Evolutionary conservation across 2,329 filamentous ascomycete species (phyloP), one percentile per base, ranked within the genome.

Genomic region (Alternaria infectoria): DNA sequence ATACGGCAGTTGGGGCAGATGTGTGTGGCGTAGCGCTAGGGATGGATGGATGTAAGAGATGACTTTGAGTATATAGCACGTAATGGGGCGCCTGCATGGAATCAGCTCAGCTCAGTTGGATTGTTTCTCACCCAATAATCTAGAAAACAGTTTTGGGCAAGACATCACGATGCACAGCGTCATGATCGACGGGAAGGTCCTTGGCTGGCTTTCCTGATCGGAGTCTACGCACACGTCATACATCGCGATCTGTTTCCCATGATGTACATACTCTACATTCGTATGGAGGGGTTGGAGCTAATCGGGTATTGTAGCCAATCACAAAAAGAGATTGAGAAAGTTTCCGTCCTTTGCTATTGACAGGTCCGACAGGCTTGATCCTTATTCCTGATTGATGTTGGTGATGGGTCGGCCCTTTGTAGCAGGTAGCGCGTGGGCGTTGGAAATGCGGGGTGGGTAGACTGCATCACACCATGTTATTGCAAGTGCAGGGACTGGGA

Each of bases 391-490:
- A 17, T 40, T 40, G 32, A 40, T 36, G 32, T 3, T 40, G 32
- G 32, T 40, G 8, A 40, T 40, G 44, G 19, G 44, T 44, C 44
- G 30, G 58, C 25, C 17, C 40, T 45, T 32, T 49, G 23, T 10
- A 50, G 32, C 5, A 32, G 25, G 17, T n/a, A 50, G 32, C 10
- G 17, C 56, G 26, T 32, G 49, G 23, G 36, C 40, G 52, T 52
- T 59, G 50, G 23, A 21, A 40, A 54, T 61, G 64, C 51, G 61
- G 58, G 55, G 58, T 36, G 45, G 28, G n/a, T 54, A 36, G 17
- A 54, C 21, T 25, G 25, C 23, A 55, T 69, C 68, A 73, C 64
- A 68, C 70, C 68, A 70, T 62, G 57, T 65, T 59, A 17, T 62
- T 23, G 43, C n/a, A 56, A 64, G 52, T 49, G 61, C 52, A 64